Conservation (phyloP, 1,139 yeast species). For the Geotrichum carabidarum region DNA sequence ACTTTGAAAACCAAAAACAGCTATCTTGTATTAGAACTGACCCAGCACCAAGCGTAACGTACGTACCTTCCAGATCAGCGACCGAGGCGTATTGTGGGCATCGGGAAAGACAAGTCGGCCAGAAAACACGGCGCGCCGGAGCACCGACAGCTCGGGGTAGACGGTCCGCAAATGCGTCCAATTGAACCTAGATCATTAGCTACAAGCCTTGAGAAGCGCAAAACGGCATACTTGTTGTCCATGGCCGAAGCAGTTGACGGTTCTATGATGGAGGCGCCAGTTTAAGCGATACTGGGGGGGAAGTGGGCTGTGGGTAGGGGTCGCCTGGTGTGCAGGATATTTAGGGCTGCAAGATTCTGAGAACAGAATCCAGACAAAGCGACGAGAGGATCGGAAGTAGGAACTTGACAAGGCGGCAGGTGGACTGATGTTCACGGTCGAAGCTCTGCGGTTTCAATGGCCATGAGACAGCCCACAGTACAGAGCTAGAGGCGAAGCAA, state of each 20-base stretch:
- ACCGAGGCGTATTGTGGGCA: constrained; percentile 25
- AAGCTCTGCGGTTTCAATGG: no score
- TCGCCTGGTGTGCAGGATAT: no score
- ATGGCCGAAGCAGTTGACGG: neutral
- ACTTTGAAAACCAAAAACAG: constrained; percentile 16
- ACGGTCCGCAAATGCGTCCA: constrained; percentile 12
- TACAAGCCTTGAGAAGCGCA: neutral
- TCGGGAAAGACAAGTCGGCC: constrained; percentile 10
- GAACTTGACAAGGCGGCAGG: no score
- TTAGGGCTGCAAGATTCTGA: no score
- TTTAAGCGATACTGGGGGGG: neutral
- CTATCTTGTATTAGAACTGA: constrained; percentile 1
- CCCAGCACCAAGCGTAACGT: constrained; percentile 6
- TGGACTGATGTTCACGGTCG: no score
- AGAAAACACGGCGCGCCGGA: constrained; percentile 8
- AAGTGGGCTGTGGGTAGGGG: neutral
- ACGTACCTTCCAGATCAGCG: constrained; percentile 29
- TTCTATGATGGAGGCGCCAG: no score
- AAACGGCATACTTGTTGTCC: neutral
- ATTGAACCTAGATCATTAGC: constrained; percentile 4
- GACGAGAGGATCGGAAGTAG: no score
- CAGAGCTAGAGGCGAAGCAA: no score
- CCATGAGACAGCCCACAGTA: no score
- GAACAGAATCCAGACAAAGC: no score
- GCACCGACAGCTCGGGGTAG: constrained; percentile 10